These are phyloP conservation scores for Tremellales sp. DNA, from an alignment of 1,284 basidiomycete species.

Conservation along the genomic window DNA sequence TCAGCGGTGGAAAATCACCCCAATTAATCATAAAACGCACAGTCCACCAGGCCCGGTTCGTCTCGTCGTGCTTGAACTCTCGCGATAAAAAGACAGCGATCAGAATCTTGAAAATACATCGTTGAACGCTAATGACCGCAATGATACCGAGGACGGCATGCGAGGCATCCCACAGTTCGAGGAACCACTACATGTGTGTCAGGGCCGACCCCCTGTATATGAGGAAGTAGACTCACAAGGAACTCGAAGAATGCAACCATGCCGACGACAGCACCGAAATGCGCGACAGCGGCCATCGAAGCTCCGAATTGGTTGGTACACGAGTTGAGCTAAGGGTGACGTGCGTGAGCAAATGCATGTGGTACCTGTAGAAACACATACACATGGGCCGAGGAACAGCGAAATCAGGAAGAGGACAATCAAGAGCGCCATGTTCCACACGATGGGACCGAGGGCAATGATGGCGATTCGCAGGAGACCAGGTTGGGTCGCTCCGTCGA, in stretches of 20 bases:
- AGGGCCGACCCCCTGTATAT: constrained; percentile 15
- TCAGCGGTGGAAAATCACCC: neutral
- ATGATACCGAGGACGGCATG: constrained; percentile 88
- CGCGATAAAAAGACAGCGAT: constrained; percentile 88
- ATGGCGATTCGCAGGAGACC: constrained; percentile 89
- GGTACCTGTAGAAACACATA: constrained; percentile 13
- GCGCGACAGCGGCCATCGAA: constrained; percentile 81
- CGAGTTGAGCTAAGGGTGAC: constrained; percentile 61
- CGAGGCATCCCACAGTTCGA: constrained; percentile 86
- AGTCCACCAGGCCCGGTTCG: constrained; percentile 96
- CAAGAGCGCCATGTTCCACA: constrained; percentile 88
- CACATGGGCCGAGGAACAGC: constrained; percentile 77
- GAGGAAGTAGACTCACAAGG: constrained; percentile 59
- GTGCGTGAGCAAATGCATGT: neutral
- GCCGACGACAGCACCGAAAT: constrained; percentile 72
- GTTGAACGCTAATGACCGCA: constrained; percentile 79
- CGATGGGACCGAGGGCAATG: constrained; percentile 88
- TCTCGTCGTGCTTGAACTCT: constrained; percentile 97
- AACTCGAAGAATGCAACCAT: constrained; percentile 92
- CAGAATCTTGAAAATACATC: constrained; percentile 84
- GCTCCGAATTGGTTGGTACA: constrained; percentile 82
- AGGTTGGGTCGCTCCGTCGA: constrained; percentile 54
- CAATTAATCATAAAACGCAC: constrained; percentile 12
- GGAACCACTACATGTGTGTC: constrained; percentile 68
- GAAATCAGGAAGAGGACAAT: constrained; percentile 83